These are phyloP conservation scores for Daldinia vernicosa DNA, from an alignment of 495 filamentous ascomycete species.

Conservation along the genomic window DNA sequence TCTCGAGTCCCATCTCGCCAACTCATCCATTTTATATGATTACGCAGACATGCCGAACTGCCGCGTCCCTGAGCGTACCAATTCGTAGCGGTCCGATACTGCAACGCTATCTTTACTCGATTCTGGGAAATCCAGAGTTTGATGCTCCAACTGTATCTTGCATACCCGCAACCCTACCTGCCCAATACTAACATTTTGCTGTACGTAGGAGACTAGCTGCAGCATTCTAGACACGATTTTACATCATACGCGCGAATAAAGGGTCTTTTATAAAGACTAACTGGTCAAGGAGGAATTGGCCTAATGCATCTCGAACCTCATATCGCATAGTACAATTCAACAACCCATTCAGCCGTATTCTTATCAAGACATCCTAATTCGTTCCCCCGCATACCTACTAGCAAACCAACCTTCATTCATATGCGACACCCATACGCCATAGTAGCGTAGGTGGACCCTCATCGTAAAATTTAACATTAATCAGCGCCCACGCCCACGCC, in stretches of 20 bases:
- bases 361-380: conserved; percentile 37
- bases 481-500: conserved; percentile 9
- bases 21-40: conserved; percentile 19
- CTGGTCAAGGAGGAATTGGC: conserved; percentile 4
- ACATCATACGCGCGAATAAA: conserved; percentile 10
- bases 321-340: conserved; percentile 21
- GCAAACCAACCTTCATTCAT: conserved; percentile 16
- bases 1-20: conserved; percentile 21
- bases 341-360: conserved; percentile 11
- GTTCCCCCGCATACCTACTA: conserved; percentile 36
- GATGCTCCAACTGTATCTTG: not conserved
- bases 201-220: conserved; percentile 12
- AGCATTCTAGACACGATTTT: conserved; percentile 1
- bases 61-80: conserved; percentile 21
- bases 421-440: conserved; percentile 18
- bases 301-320: conserved; percentile 26
- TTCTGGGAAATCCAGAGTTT: not conserved
- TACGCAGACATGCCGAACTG: conserved; percentile 16
- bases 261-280: conserved; percentile 3
- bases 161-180: not conserved
- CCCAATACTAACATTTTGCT: not conserved
- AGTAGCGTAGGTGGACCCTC: conserved; percentile 14
- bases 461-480: conserved; percentile 19
- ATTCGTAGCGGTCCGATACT: conserved; percentile 20
- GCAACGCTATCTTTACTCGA: not conserved